A percentile compares a stretch with the other conserved stretches of the same genome.
Conservation (phyloP, 2,329 filamentous ascomycete species). For the Penicillium sp. region DNA sequence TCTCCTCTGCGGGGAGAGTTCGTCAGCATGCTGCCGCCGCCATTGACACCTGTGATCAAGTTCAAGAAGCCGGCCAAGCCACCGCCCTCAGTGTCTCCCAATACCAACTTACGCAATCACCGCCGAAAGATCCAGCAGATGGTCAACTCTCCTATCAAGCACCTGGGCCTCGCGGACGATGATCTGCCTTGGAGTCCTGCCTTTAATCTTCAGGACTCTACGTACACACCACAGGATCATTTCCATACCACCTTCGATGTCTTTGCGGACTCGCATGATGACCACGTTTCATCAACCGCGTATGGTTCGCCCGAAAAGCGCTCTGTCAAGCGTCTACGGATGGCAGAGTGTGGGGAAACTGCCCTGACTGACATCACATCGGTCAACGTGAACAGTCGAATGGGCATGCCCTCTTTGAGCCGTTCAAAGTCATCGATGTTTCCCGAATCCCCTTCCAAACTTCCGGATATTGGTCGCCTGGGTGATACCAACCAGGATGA, state of each 20-base stretch:
- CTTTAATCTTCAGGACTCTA: slow-evolving; percentile 50
- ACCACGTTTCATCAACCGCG: slow-evolving; percentile 36
- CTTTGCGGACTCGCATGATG: slow-evolving; percentile 45
- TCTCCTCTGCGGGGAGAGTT: slow-evolving; percentile 62
- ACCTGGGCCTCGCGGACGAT: slow-evolving; percentile 39
- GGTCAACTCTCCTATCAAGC: slow-evolving; percentile 67
- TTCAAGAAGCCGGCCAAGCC: slow-evolving; percentile 63
- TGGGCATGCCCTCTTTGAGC: slow-evolving; percentile 32
- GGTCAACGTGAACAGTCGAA: slow-evolving; percentile 33
- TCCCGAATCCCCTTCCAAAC: slow-evolving; percentile 40
- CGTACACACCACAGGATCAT: slow-evolving; percentile 34
- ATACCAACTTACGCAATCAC: slow-evolving; percentile 85
- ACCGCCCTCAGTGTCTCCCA: slow-evolving; percentile 78
- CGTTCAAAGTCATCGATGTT: slow-evolving; percentile 34
- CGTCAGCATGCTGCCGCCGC: slow-evolving; percentile 60
- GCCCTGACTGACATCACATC: slow-evolving; percentile 47
- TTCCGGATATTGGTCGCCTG: slow-evolving; percentile 30
- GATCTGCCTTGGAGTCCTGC: slow-evolving; percentile 45
- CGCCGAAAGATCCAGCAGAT: slow-evolving; percentile 75
- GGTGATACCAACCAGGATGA: slow-evolving; percentile 40
- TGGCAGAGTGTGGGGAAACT: slow-evolving; percentile 44
- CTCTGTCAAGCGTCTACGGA: slow-evolving; percentile 47
- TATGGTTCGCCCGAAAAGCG: slow-evolving; percentile 54
- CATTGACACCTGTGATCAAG: slow-evolving; percentile 77
- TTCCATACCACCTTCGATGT: slow-evolving; percentile 53